Evolutionary conservation across 2,329 filamentous ascomycete species (phyloP).

Genomic region (Colletotrichum godetiae): DNA sequence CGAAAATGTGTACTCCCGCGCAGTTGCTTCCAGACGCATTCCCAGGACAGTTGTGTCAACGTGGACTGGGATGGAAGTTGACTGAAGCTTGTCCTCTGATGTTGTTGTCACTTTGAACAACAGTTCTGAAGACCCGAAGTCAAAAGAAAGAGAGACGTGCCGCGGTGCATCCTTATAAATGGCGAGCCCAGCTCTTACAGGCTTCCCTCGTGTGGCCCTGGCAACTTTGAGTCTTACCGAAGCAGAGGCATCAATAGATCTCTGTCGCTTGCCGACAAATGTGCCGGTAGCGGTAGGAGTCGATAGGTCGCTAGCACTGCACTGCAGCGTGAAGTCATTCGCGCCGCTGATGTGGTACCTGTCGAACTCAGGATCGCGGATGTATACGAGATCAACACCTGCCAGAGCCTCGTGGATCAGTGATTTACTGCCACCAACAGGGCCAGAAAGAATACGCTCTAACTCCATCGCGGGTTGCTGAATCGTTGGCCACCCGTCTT

Average conservation of each 20-base stretch:
- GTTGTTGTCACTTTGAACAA: neutral
- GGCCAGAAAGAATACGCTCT: neutral
- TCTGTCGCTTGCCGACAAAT: constrained; percentile 20
- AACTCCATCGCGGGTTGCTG: constrained; percentile 7
- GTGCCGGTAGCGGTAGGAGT: constrained; percentile 1
- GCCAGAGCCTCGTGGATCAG: neutral
- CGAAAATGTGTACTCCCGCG: neutral
- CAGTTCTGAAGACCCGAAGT: neutral
- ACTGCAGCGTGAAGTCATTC: neutral
- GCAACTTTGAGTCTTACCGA: neutral
- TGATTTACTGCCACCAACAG: neutral
- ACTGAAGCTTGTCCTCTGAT: neutral
- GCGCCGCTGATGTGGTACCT: neutral
- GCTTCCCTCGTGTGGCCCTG: neutral
- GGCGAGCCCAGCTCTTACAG: constrained; percentile 8
- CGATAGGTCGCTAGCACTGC: neutral
- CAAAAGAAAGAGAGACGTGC: neutral
- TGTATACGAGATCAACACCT: constrained; percentile 8
- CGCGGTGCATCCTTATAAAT: constrained; percentile 30
- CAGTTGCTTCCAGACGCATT: neutral
- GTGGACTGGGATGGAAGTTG: rapidly evolving
- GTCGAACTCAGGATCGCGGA: neutral
- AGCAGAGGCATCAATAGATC: constrained; percentile 3
- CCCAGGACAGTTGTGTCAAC: neutral
- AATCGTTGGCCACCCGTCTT: constrained; percentile 16